phyloP scores from a whole-genome alignment of 371 early-diverging fungal genomes.

The Vairimorpha ceranae region DNA sequence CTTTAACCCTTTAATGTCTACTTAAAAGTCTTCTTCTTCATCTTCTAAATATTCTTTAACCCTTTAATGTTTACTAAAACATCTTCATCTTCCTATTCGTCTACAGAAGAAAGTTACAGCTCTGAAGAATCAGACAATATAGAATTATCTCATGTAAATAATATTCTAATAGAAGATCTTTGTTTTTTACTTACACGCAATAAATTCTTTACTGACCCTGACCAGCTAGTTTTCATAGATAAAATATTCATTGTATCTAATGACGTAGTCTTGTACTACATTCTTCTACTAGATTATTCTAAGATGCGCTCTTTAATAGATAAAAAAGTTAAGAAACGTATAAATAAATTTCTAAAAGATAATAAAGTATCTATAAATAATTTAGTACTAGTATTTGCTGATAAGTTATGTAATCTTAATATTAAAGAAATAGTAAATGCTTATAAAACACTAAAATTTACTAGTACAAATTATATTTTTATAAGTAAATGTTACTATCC shows the following conservation, averaged over 20 bases:
- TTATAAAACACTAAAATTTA: neutral
- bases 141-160: neutral
- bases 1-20: too few species aligned
- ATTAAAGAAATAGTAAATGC: neutral
- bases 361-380: neutral
- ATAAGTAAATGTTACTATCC: neutral
- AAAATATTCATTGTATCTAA: neutral
- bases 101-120: neutral
- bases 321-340: neutral
- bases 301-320: neutral
- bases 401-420: constrained; percentile 6
- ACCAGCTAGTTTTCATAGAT: neutral
- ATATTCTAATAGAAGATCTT: neutral
- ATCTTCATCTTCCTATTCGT: neutral
- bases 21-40: too few species aligned
- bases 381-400: neutral
- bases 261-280: neutral
- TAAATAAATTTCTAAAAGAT: neutral
- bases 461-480: neutral
- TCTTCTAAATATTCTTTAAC: too few species aligned
- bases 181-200: neutral
- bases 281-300: neutral
- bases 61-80: too few species aligned
- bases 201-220: neutral
- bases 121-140: neutral